Conservation (phyloP, 345 rosid species). For the Corymbia maculata region DNA sequence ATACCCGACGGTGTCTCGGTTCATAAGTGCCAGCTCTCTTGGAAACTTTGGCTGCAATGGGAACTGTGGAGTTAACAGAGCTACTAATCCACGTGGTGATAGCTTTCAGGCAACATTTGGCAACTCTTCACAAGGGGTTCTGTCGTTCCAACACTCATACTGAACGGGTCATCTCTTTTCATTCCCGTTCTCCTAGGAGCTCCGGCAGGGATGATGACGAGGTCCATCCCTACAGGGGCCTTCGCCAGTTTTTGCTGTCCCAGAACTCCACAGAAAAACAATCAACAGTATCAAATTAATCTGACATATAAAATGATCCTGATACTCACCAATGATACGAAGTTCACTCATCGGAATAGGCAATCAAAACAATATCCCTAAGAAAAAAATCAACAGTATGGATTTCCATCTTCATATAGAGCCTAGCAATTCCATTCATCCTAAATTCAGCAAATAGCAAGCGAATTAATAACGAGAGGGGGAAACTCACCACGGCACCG, state of each 20-base stretch:
- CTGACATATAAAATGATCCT: background rate
- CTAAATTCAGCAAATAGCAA: background rate
- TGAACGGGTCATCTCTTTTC: conserved; percentile 45
- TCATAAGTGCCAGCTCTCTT: conserved; percentile 82
- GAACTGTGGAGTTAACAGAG: conserved; percentile 85
- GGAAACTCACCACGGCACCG: conserved; percentile 57
- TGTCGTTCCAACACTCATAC: conserved; percentile 89
- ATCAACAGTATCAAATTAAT: background rate
- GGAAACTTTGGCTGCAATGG: conserved; percentile 88
- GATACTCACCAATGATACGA: background rate
- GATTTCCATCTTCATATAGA: background rate
- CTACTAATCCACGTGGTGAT: conserved; percentile 77
- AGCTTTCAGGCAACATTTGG: conserved; percentile 69
- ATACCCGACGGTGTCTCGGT: conserved; percentile 84
- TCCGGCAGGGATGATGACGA: background rate
- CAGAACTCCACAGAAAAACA: conserved; percentile 40
- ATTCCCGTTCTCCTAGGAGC: background rate
- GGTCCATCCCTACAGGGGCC: background rate
- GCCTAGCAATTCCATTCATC: background rate
- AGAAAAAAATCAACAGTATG: too few species aligned
- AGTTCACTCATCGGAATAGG: background rate
- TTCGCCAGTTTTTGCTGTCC: conserved; percentile 65
- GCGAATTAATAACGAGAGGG: background rate
- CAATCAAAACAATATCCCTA: background rate
- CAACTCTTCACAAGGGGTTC: conserved; percentile 68